These are phyloP conservation scores for Diaporthe amygdali DNA, from an alignment of 2,329 filamentous ascomycete genomes.

Conservation along the genomic window DNA sequence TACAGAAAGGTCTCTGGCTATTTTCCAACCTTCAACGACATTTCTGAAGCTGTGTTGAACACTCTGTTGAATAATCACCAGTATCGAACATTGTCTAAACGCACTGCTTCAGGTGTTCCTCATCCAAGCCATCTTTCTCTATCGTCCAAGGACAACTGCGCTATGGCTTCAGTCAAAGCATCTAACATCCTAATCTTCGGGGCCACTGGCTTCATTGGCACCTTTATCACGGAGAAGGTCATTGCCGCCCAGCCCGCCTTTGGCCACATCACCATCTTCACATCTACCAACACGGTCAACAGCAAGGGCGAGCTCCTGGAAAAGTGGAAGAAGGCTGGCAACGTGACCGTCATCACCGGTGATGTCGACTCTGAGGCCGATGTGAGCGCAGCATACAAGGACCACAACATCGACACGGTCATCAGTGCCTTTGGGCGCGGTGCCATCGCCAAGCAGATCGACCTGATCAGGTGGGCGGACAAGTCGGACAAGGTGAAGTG, in stretches of 20 bases:
- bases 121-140: not conserved
- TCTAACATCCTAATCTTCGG: slow-evolving; percentile 42
- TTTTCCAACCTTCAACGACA: not conserved
- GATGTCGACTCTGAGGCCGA: slow-evolving; percentile 57
- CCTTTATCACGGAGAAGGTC: slow-evolving; percentile 45
- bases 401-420: slow-evolving; percentile 65
- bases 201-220: slow-evolving; percentile 47
- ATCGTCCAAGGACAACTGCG: not conserved
- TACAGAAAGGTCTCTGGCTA: not conserved
- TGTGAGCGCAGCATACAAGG: slow-evolving; percentile 60
- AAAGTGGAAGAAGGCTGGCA: slow-evolving; percentile 48
- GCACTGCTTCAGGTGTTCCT: too few relatives aligned
- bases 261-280: slow-evolving; percentile 42
- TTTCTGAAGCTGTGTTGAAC: not conserved
- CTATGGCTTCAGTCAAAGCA: slow-evolving; percentile 27
- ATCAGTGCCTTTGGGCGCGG: slow-evolving; percentile 68
- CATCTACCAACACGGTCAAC: slow-evolving; percentile 52
- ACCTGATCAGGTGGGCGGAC: slow-evolving; percentile 65
- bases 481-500: slow-evolving; percentile 57
- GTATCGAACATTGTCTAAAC: not conserved
- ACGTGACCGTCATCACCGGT: slow-evolving; percentile 61
- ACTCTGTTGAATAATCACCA: not conserved
- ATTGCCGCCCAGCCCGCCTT: slow-evolving; percentile 40
- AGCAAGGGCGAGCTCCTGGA: slow-evolving; percentile 53
- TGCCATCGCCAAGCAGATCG: slow-evolving; percentile 65